Base-by-base conservation (phyloP, 192 early-diverging fungal species). In the Endogone sp. region DNA sequence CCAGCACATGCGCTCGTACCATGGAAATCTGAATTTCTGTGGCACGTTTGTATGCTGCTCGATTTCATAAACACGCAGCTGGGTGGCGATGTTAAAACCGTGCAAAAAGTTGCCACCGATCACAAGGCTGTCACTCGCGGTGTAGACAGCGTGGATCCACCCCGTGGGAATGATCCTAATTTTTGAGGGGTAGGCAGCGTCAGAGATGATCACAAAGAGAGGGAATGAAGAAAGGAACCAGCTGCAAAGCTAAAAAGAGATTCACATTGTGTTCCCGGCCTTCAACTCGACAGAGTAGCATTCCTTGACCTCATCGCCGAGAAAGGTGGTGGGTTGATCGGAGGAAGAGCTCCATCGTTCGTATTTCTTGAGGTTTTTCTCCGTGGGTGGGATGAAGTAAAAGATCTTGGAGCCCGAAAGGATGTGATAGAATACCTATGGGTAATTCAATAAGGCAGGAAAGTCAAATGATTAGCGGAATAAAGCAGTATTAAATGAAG, bases 141-240 rank as follows among this genome's bases (percentile, higher is more conserved):
- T 98, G 71, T 90, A 92, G 6, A 96, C 94, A 1, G 96, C 91
- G 73, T 98, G 96, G 68, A 98, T 96, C 95, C 96, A 98, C 30
- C 96, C 96, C 6, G 94, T 89, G 22, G 96, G 96, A 61, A 98
- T 95, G 56, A 96, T 77, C 89, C 92, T 92, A 31, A 4, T 10
- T 24, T 49, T 65, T 9, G 4, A 24, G 21, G 54, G 32, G 20
- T 31, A 37, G 13, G 11, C 58, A 13, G 28, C 62, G 24, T 2
- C n/a, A n/a, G n/a, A n/a, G n/a, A 4, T 31, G 0, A 3, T n/a
- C n/a, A 44, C 4, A 44, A 44, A 44, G 13, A 44, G 13, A 44
- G 13, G 13, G 13, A 44, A 44, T 59, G 26, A 44, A 27, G 8
- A 64, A 63, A 28, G 3, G 16, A 28, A 13, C 6, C 4, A 10